Base-by-base conservation (phyloP, 2,329 filamentous ascomycete species). In the Calonectria multiphialidica region DNA sequence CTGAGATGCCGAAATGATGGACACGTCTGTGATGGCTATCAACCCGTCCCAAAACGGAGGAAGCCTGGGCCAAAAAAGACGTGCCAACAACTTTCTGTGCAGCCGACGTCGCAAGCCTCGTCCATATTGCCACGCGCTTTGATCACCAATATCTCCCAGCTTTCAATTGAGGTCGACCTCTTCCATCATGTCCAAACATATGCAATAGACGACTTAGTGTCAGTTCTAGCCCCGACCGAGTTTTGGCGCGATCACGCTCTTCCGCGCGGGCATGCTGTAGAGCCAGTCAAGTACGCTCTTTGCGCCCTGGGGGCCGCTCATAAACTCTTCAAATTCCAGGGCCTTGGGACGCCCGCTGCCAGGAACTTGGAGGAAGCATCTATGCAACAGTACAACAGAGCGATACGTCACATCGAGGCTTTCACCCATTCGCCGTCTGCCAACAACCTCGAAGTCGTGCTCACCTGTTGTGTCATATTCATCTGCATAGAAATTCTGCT, bases 241-340 rank as follows among this genome's bases (percentile, higher is more conserved):
- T 66, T 66, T 25, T 66, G 64, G 64, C n/a, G 45, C 9, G 16
- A 7, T 25, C 28, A 57, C 16, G 64, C 35, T 10, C 64, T 66
- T 6, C 64, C 64, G 4, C 64, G 44, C 2, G 49, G 21, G 10
- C 50, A 66, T 21, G 6, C 49, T 1, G 64, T 57, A 12, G 37
- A 66, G 10, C 35, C 64, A 6, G 18, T 66, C 25, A 66, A 66
- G 21, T 25, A 45, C 18, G 49, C 64, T 2, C n/a, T 66, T 8
- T 66, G 37, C 21, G 64, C 64, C 12, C 50, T 66, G 5, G 64
- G 64, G 7, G 64, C 35, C 7, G 64, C 45, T 2, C 64, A 66
- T 15, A 30, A 40, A 23, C 10, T 25, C 2, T 66, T 66, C 40
- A 44, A 45, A 25, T 5, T n/a, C 1, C 63, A 44, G 18, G 4